A percentile compares a stretch with the other conserved stretches of the same genome.
phyloP scores from a whole-genome alignment of 2,329 filamentous ascomycete species.

The Sporothrix inflata region DNA sequence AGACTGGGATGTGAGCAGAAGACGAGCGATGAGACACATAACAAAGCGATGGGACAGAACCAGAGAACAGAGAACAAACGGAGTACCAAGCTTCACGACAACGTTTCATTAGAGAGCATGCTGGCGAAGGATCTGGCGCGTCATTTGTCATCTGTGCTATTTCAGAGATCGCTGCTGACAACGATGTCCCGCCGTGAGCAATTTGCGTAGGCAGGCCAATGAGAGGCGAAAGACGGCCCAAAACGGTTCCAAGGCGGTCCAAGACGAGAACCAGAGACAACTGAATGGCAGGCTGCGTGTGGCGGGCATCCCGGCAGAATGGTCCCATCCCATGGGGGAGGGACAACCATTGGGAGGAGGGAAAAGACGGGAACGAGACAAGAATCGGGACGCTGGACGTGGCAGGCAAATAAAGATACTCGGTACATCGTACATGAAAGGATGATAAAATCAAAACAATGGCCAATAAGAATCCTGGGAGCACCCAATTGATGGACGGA shows the following conservation, averaged over 20 bases:
- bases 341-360: not conserved
- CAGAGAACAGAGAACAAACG: no score
- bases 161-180: slow-evolving; percentile 15
- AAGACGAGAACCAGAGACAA: not conserved
- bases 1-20: not conserved
- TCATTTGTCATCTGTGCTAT: slow-evolving; percentile 24
- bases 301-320: slow-evolving; percentile 15
- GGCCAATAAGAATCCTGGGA: not conserved
- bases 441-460: not conserved
- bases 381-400: not conserved
- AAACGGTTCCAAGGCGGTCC: slow-evolving; percentile 1
- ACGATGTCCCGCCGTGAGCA: not conserved
- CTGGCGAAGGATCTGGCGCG: not conserved
- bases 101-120: no score
- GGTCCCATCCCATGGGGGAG: not conserved
- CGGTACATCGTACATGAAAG: not conserved
- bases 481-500: not conserved
- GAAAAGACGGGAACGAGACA: not conserved
- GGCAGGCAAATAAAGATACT: not conserved
- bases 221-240: not conserved
- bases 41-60: no score
- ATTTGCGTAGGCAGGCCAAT: slow-evolving; percentile 4
- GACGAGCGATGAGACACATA: not conserved
- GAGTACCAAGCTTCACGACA: no score
- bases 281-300: not conserved